These are phyloP conservation scores for Sphagnum tenellum DNA, from an alignment of 225 moss, liverwort and hornwort genomes.

Conservation along the genomic window DNA sequence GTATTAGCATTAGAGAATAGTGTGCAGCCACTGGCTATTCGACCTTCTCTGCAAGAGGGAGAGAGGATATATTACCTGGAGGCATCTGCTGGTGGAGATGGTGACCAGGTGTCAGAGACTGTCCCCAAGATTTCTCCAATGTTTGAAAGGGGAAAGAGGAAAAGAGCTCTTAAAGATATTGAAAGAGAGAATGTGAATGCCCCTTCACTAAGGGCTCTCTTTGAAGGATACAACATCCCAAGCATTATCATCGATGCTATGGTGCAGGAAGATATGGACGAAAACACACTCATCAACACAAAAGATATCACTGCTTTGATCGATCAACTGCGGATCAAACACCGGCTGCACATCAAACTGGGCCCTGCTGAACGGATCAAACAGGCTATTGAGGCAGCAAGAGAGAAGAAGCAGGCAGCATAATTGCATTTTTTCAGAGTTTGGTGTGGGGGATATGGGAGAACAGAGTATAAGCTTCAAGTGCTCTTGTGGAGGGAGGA, in stretches of 20 bases:
- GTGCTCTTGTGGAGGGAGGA: too few species aligned
- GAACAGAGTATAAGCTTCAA: too few species aligned
- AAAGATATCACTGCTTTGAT: conserved; percentile 24
- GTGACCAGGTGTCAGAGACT: conserved; percentile 38
- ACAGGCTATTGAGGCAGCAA: conserved; percentile 36
- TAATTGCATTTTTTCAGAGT: too few species aligned
- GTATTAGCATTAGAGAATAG: conserved; percentile 16
- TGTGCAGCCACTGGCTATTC: conserved; percentile 23
- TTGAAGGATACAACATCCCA: conserved; percentile 36
- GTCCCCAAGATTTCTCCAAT: conserved; percentile 31
- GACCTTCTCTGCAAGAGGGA: conserved; percentile 32
- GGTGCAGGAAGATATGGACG: conserved; percentile 49
- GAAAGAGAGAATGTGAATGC: conserved; percentile 40
- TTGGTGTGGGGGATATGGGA: too few species aligned
- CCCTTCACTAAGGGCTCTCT: conserved; percentile 26
- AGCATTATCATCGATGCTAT: conserved; percentile 29
- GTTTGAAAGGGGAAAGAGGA: conserved; percentile 35
- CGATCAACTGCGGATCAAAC: conserved; percentile 37
- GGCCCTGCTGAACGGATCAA: conserved; percentile 41
- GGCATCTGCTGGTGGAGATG: conserved; percentile 14
- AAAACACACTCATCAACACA: conserved; percentile 35
- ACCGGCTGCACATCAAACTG: conserved; percentile 41
- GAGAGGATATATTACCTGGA: conserved; percentile 37
- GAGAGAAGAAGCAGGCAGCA: conserved; percentile 15
- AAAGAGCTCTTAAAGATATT: conserved; percentile 28